A percentile compares a stretch with the other conserved stretches of the same genome.
Conservation (phyloP, 805 yeast genomes). For the Wickerhamiella australiensis region DNA sequence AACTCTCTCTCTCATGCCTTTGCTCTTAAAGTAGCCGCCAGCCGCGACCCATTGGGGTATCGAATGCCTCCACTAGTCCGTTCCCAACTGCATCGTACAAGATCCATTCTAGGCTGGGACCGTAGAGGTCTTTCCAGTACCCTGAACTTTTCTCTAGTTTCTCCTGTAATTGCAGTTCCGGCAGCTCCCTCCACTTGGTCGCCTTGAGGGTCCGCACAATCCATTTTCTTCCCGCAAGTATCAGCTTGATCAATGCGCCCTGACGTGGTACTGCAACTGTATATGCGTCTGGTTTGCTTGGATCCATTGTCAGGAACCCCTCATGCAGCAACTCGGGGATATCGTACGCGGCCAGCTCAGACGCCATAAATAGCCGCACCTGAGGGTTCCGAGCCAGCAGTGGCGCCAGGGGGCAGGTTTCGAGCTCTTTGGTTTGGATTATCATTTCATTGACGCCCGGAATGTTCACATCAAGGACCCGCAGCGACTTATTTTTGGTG, state of each 20-base stretch:
- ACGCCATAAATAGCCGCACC: conserved; percentile 14
- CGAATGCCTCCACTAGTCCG: conserved; percentile 44
- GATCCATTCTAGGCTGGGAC: conserved; percentile 41
- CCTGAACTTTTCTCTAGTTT: conserved; percentile 24
- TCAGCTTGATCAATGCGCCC: conserved; percentile 29
- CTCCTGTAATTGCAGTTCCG: conserved; percentile 27
- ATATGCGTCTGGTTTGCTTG: conserved; percentile 26
- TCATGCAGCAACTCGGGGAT: conserved; percentile 19
- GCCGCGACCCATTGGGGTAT: conserved; percentile 49
- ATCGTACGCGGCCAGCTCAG: conserved; percentile 21
- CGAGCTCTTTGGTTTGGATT: conserved; percentile 18
- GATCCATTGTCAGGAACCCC: conserved; percentile 30
- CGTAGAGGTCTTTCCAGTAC: conserved; percentile 38
- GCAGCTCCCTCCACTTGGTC: conserved; percentile 29
- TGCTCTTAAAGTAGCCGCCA: conserved; percentile 33
- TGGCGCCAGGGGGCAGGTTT: not conserved
- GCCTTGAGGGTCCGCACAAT: conserved; percentile 25
- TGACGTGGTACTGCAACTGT: conserved; percentile 29
- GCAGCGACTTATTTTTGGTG: conserved; percentile 21
- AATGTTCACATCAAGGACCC: conserved; percentile 25
- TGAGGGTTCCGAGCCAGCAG: conserved; percentile 3
- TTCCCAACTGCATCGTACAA: conserved; percentile 44
- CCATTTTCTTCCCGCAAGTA: conserved; percentile 28
- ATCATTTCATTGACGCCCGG: conserved; percentile 27
- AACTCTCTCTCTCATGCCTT: not conserved